These are phyloP conservation scores for Alternaria sp. DNA, from an alignment of 2,329 filamentous ascomycete species.

Conservation along the genomic window DNA sequence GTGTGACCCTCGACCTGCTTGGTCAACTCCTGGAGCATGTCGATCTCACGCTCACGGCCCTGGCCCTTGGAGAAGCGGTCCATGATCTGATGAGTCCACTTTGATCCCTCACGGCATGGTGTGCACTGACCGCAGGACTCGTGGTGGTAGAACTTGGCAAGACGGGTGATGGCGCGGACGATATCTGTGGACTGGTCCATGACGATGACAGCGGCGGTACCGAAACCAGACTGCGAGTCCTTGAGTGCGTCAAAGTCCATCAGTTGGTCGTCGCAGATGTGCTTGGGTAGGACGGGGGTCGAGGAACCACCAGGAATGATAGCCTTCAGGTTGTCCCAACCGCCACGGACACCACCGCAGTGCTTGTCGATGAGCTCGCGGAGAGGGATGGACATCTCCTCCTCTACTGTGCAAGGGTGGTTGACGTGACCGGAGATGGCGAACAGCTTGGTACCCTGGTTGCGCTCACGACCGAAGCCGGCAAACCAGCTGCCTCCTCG, in stretches of 20 bases:
- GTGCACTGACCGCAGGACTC: constrained; percentile 99
- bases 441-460: constrained; percentile 96
- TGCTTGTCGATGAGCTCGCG: constrained; percentile 97
- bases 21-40: constrained; percentile 98
- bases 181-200: constrained; percentile 99
- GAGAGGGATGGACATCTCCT: constrained; percentile 98
- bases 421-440: constrained; percentile 99
- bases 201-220: constrained; percentile 96
- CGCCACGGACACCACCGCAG: constrained; percentile 93
- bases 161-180: constrained; percentile 88
- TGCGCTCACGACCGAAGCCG: constrained; percentile 91
- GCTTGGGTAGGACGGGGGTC: constrained; percentile 91
- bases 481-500: constrained; percentile 94
- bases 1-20: constrained; percentile 99
- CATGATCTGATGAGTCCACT: constrained; percentile 99
- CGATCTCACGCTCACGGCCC: constrained; percentile 89
- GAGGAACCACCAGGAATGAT: constrained; percentile 96
- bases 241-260: constrained; percentile 99
- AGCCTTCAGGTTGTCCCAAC: constrained; percentile 96
- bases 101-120: constrained; percentile 97
- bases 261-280: constrained; percentile 88
- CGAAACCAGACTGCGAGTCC: constrained; percentile 95
- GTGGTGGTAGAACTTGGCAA: constrained; percentile 97
- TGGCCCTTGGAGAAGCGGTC: constrained; percentile 90
- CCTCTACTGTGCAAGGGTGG: constrained; percentile 96